Evolutionary conservation across 495 filamentous ascomycete genomes (phyloP), one percentile per base, ranked within the genome.

Genomic region (Xylaria flabelliformis): DNA sequence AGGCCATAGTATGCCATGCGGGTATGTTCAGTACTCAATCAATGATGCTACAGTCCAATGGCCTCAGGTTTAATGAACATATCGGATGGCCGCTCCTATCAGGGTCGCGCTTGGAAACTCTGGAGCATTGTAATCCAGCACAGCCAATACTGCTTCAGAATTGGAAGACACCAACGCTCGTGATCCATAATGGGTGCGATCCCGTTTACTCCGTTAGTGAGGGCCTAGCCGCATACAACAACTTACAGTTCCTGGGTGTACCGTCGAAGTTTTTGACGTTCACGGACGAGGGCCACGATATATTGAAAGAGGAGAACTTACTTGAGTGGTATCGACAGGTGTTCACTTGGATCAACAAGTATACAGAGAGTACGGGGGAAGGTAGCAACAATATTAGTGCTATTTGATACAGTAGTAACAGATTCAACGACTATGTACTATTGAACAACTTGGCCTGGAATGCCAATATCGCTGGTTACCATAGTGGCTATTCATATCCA

Each of bases 201-300:
- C 94, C 92, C 74, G 85, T 92, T 19, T 82, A 93, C 48, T 89
- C 91, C 0, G 86, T 94, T 36, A 80, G 75, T 2, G 92, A 95
- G 67, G 92, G 91, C 0, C 78, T 95, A 17, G 88, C 91, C 0
- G 88, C 90, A 8, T 96, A 96, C 78, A 91, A 94, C 72, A 88
- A 91, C 12, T 80, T 95, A 61, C 92, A 95, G 82, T 85, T 78
- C 19, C 76, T 82, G 51, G 86, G 86, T 4, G 80, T 88, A 2
- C 87, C 89, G 19, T 91, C 89, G 72, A 82, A 83, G 78, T 85
- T 90, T 71, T 71, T 90, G 59, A 85, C 83, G 68, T 90, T 89
- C 74, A 83, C 83, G 0, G 83, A 88, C 74, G 87, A 89, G 75
- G 79, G 82, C n/a, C 86, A 88, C 59, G 91, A 87, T 85, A 88